Base-by-base conservation (phyloP, 2,329 filamentous ascomycete genomes). In the Blastomyces parvus region DNA sequence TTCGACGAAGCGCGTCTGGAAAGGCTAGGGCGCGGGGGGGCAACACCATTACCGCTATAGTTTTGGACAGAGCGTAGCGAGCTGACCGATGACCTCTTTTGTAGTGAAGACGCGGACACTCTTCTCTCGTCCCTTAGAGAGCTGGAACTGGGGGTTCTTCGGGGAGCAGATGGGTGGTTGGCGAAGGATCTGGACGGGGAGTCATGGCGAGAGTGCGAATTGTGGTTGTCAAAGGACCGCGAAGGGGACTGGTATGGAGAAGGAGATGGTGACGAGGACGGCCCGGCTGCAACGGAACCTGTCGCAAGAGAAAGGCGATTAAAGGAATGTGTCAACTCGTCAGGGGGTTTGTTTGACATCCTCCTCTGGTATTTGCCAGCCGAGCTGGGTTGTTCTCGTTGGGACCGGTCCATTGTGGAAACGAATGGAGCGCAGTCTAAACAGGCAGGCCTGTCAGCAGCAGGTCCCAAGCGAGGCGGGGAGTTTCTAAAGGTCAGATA, bases 81-180 rank as follows among this genome's bases (percentile, higher is more conserved):
- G 13, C 70, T 72, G 9, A 70, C 69, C 1, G 76, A 78, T 27
- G 70, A 67, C 30, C 74, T 74, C 57, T 78, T 78, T 53, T 77
- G 72, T 36, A 78, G 61, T n/a, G 69, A 70, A 9, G 72, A 68
- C 13, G 67, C 70, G 8, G 76, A 77, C 50, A 69, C 72, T 69
- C 62, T 66, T 57, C 71, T 71, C 57, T 77, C 74, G 62, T 77
- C 74, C 63, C 71, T 72, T 61, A 76, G 61, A 25, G 76, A 77
- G 53, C 63, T 70, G 56, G 72, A 69, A 62, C 75, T 77, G 46
- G 74, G 70, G 22, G 72, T 74, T 61, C 70, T 69, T 64, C 69
- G 70, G 27, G 71, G 72, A 9, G 66, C 61, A 46, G 69, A 62
- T n/a, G 64, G 62, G 53, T 64, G 62, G 44, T 64, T 27, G 36